Evolutionary conservation across 164 flowering plant genomes (phyloP), one percentile per base, ranked within the genome.

Genomic region (Brasenia schreberi): DNA sequence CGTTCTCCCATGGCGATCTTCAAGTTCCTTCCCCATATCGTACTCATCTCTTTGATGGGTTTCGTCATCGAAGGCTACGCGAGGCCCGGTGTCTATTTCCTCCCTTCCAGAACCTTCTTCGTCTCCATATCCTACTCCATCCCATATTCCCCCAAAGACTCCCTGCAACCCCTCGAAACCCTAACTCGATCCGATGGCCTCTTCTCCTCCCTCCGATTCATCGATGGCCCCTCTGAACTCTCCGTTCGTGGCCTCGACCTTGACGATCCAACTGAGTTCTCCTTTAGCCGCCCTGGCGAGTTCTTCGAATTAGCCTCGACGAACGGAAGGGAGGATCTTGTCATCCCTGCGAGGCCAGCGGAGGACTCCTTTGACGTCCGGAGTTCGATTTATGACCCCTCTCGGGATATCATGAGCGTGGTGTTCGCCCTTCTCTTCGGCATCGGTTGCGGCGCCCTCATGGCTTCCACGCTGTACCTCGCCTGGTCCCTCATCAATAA

Each of bases 401-500:
- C 79, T 49, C 70, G 64, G 49, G 85, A 82, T 33, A 79, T 80
- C 59, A 73, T 82, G 63, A 77, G 76, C 64, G 81, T 78, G 16
- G 80, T 80, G 16, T 75, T 74, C 0, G 80, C 83, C 19, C 61
- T 82, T 66, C 79, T 82, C 6, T 75, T 82, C 33, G 85, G 85
- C 39, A 75, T 76, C 23, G 85, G 78, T 6, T 82, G 83, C 49
- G 85, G 83, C 5, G 85, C 81, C n/a, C 67, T 82, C 61, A 78
- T 83, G 6, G 79, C 83, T 11, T 83, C 79, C 4, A 75, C 76
- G 11, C 75, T 80, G 82, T 80, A 78, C 71, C 67, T 80, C 67
- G 68, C 76, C 9, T 82, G 83, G 83, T 75, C 79, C 18, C 59
- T 80, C 62, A 67, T 80, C 49, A 72, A 73, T 18, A 73, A 72